These are phyloP conservation scores for Globisporangium apiculatum DNA, from an alignment of 352 stramenopile genomes.

Conservation along the genomic window DNA sequence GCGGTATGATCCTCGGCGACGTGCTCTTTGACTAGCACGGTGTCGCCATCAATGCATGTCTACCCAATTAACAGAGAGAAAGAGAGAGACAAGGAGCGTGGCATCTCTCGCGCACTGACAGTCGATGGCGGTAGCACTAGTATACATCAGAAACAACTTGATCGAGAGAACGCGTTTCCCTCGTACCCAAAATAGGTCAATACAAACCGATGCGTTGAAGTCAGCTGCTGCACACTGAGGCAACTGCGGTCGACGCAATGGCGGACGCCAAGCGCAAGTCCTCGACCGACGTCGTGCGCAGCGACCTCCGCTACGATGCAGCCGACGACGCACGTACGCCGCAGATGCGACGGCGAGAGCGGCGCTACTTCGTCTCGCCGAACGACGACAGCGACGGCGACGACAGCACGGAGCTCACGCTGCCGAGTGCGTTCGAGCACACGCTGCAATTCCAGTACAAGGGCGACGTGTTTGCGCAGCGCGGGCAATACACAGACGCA, in stretches of 20 bases:
- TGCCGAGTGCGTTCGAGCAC: constrained; percentile 23
- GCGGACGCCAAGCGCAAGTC: constrained; percentile 4
- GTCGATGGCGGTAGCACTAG: too few species aligned
- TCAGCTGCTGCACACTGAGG: background rate
- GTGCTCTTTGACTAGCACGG: constrained; percentile 35
- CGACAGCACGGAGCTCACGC: background rate
- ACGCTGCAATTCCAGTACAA: constrained; percentile 59
- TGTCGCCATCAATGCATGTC: too few species aligned
- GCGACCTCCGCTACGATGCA: background rate
- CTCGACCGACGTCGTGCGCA: constrained; percentile 4
- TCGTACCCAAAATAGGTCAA: too few species aligned
- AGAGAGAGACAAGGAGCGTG: too few species aligned
- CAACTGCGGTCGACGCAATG: constrained; percentile 1
- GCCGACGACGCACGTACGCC: constrained; percentile 1
- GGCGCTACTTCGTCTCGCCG: constrained; percentile 19
- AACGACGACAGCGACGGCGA: constrained; percentile 11
- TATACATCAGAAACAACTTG: too few species aligned
- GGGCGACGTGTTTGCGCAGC: constrained; percentile 69
- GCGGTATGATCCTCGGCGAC: constrained; percentile 71
- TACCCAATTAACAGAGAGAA: too few species aligned
- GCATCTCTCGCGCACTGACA: too few species aligned
- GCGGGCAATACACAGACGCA: constrained; percentile 56
- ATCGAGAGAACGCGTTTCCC: too few species aligned
- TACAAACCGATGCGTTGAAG: too few species aligned
- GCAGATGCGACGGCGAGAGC: constrained; percentile 4